Evolutionary conservation across 192 early-diverging fungal species (phyloP).

Genomic region (Mortierella alpina): DNA sequence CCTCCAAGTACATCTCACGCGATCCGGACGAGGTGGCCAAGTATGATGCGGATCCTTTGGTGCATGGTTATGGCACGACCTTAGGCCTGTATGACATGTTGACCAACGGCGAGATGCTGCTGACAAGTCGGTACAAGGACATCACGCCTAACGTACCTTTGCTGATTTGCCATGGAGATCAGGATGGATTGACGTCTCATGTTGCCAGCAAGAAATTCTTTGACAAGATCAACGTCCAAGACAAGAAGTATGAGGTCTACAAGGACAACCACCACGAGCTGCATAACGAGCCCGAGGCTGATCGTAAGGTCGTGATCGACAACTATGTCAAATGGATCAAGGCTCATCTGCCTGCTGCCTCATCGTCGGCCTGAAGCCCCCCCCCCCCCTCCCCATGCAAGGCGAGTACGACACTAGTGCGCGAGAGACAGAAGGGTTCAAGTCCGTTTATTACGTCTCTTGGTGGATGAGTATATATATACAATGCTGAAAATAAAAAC

Average conservation of each 20-base stretch:
- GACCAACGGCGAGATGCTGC: conserved; percentile 57
- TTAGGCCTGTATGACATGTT: conserved; percentile 62
- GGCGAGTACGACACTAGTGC: no score
- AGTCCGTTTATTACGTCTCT: no score
- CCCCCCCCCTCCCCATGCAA: no score
- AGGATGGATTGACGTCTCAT: conserved; percentile 58
- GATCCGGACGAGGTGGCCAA: conserved; percentile 56
- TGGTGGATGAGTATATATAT: no score
- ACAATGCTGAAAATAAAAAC: no score
- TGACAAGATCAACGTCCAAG: conserved; percentile 48
- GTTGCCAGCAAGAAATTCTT: conserved; percentile 49
- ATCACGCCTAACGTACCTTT: conserved; percentile 58
- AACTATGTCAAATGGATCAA: conserved; percentile 56
- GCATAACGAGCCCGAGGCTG: conserved; percentile 52
- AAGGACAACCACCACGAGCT: conserved; percentile 37
- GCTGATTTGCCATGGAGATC: conserved; percentile 63
- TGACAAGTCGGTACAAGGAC: conserved; percentile 39
- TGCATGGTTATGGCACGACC: conserved; percentile 61
- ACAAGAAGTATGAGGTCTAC: conserved; percentile 54
- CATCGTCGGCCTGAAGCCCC: no score
- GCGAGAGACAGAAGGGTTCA: no score
- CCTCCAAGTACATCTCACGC: conserved; percentile 56
- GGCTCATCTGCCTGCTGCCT: no score
- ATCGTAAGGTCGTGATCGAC: conserved; percentile 52
- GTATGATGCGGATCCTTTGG: conserved; percentile 67